phyloP scores from a whole-genome alignment of 306 rosid genomes.

The Dryas octopetala region DNA sequence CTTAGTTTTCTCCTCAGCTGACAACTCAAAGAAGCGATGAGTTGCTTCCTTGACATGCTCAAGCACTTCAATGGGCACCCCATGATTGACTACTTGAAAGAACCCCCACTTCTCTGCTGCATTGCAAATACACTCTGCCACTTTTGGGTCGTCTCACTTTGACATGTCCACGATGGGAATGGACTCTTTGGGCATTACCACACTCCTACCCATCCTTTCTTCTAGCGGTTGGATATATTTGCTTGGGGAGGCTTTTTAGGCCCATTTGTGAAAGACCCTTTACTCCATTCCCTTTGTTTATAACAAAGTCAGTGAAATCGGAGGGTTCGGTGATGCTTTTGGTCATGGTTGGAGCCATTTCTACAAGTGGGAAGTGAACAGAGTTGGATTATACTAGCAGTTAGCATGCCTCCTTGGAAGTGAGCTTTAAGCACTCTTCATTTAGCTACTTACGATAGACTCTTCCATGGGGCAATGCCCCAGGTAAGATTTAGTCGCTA shows the following conservation, averaged over 20 bases:
- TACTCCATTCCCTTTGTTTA: conserved; percentile 51
- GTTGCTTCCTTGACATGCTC: conserved; percentile 49
- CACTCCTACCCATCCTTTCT: conserved; percentile 30
- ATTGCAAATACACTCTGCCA: conserved; percentile 38
- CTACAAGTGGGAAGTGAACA: no score
- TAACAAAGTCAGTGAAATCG: conserved; percentile 40
- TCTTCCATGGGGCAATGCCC: no score
- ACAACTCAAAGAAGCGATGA: conserved; percentile 41
- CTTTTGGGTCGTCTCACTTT: conserved; percentile 37
- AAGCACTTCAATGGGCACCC: conserved; percentile 47
- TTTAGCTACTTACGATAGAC: no score
- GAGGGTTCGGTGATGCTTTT: conserved; percentile 6
- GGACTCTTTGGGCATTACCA: conserved; percentile 12
- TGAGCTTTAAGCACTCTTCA: no score
- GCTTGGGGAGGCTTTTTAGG: conserved; percentile 44
- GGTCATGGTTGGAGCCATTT: conserved; percentile 28
- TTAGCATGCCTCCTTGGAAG: background rate
- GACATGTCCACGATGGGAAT: conserved; percentile 62
- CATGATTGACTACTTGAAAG: conserved; percentile 61
- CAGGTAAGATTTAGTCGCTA: no score
- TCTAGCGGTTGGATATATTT: conserved; percentile 56
- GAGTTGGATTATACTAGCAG: background rate
- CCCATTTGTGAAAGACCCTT: conserved; percentile 57
- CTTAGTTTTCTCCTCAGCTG: conserved; percentile 49
- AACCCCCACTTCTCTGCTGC: conserved; percentile 70